Evolutionary conservation across 116 monocot species (phyloP).

Genomic region (Zostera marina): DNA sequence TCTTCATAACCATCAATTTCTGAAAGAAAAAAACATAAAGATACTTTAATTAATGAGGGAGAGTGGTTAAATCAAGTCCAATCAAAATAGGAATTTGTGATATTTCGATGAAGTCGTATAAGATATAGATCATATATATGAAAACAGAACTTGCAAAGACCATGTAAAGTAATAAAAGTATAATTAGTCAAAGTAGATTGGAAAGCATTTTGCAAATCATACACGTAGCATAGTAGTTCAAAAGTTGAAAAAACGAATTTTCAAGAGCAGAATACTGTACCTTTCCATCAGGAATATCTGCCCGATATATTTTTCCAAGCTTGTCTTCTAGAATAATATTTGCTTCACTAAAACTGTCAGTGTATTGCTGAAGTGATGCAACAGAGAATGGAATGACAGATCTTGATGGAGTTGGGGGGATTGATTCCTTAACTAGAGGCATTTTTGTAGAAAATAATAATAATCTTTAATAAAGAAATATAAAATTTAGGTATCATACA

Average conservation of each 20-base stretch:
- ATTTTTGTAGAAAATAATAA: conserved; percentile 1
- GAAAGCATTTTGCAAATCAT: neutral
- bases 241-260: too few species aligned
- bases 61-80: too few species aligned
- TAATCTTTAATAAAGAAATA: neutral
- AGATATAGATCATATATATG: neutral
- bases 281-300: conserved; percentile 72
- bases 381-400: conserved; percentile 64
- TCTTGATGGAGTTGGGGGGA: conserved; percentile 21
- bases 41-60: neutral
- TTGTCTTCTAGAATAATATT: conserved; percentile 62
- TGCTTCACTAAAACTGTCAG: conserved; percentile 81
- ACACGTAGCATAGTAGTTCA: too few species aligned
- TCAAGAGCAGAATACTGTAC: conserved; percentile 17
- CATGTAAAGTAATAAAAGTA: neutral
- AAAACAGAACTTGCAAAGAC: neutral
- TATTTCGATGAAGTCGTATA: neutral
- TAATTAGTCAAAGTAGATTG: neutral
- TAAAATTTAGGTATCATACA: neutral
- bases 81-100: too few species aligned
- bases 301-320: conserved; percentile 60
- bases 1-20: conserved; percentile 64
- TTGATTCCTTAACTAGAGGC: conserved; percentile 2
- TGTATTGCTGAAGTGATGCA: conserved; percentile 88
- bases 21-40: conserved; percentile 14